Evolutionary conservation across 805 yeast genomes (phyloP), one percentile per base, ranked within the genome.

Genomic region (Schwanniomyces polymorphus): DNA sequence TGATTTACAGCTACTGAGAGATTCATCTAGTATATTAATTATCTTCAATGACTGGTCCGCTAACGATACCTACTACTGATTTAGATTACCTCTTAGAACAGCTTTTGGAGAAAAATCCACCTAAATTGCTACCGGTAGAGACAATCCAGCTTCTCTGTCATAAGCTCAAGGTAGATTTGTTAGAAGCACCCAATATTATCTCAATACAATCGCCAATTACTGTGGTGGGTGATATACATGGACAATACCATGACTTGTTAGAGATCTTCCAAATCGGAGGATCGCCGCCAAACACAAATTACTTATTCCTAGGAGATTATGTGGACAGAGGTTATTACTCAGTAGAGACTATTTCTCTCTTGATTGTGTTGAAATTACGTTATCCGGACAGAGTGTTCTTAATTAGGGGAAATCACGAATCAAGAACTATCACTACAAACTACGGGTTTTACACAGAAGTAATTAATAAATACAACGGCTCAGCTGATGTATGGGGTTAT

Each of bases 391-490:
- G 99, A 39, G 85, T 94, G 2, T 84, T 81, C 56, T 71, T 94
- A 44, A 81, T 94, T 7, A 74, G 99, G 46, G 99, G 99, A 10
- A 94, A 94, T 63, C 99, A 94, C 64, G 99, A 94, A 67, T 87
- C 96, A 1, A 74, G 99, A 43, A 97, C 96, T 46, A 92, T 94
- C 57, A 95, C 99, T 5, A 97, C 96, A 54, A 89, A 91, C 63
- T 94, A 94, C 61, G 99, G 99, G 2, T 94, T 94, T 61, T 94
- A 94, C 63, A 84, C 97, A 0, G 99, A 94, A 67, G 94, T 97
- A 55, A 74, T 90, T 51, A 81, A 90, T 44, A 94, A 95, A 63
- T 94, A 94, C 63, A 92, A 96, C 12, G 78, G 78, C 14, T 67
- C 72, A 11, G 76, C 78, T 41, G 80, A 79, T 34, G 95, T 90